Base-by-base conservation (phyloP, 1,139 yeast species). In the Saccharomycopsis phalli region DNA sequence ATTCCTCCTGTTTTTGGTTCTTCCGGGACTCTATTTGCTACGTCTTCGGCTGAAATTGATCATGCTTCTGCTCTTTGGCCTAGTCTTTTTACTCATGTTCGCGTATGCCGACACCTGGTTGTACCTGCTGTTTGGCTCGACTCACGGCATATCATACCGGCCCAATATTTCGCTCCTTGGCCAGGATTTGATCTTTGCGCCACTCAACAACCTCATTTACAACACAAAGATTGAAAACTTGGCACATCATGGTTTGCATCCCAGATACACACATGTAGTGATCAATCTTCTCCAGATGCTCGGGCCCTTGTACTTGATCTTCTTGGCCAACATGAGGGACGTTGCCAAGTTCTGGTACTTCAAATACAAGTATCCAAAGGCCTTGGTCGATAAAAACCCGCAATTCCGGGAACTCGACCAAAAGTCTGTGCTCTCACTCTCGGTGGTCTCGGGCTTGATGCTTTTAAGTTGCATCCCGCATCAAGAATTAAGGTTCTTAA, bases 401-500 rank as follows among this genome's bases (percentile, higher is more conserved):
- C 26, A 20, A 21, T n/a, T 19, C 23, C 18, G 22, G 10, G 28
- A 25, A n/a, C 14, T 36, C 32, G 13, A 10, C 31, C 31, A 32
- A n/a, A 25, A 8, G 13, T 30, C 33, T 4, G 11, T 16, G 8
- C 74, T 84, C 2, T 73, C 76, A 47, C 60, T 80, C 33, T 60
- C 88, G 0, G 66, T 80, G 0, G 46, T 71, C 1, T 75, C 94
- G 11, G 94, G 88, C 0, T 29, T 84, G 1, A 4, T 63, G 0
- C 45, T 74, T 4, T 65, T 91, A 21, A 84, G 96, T 0, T 3
- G 74, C 0, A 68, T 86, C 11, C 94, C 94, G 7, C 99, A 93
- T 55, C 98, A 93, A 57, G 99, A 93, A 56, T 66, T 84, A 21
- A 65, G 99, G 35, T 93, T 93, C 56, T 61, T 93, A 36, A 53